Conservation (phyloP, 2,329 filamentous ascomycete genomes). For the Claviceps purpurea region DNA sequence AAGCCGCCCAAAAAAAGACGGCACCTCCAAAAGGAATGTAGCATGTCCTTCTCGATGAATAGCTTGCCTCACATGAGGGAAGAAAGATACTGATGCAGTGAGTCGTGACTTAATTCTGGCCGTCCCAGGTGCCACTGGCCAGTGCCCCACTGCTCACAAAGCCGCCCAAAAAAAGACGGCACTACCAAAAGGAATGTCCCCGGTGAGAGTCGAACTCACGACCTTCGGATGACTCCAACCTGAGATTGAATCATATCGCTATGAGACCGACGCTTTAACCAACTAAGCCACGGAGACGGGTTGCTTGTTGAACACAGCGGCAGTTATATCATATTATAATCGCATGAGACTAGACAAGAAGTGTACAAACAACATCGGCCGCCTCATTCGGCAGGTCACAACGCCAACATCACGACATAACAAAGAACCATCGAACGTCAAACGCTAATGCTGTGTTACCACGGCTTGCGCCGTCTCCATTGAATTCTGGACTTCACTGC, state of each 20-base stretch:
- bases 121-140: no score
- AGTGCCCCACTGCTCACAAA: background rate
- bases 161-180: background rate
- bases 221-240: constrained; percentile 23
- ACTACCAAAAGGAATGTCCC: constrained; percentile 18
- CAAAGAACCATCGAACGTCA: no score
- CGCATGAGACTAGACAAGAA: background rate
- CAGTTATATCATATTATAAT: background rate
- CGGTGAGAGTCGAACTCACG: constrained; percentile 35
- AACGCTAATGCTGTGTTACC: background rate
- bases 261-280: constrained; percentile 25
- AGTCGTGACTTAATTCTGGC: no score
- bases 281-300: constrained; percentile 21
- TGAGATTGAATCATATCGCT: constrained; percentile 12
- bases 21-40: no score
- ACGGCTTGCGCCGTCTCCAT: background rate
- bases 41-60: no score
- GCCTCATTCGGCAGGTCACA: no score
- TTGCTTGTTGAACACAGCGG: accelerated
- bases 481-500: background rate
- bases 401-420: no score
- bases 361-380: background rate
- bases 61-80: no score
- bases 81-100: no score
- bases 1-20: no score